Conservation (phyloP, 1,139 yeast species). For the Meyerozyma smithsonii region DNA sequence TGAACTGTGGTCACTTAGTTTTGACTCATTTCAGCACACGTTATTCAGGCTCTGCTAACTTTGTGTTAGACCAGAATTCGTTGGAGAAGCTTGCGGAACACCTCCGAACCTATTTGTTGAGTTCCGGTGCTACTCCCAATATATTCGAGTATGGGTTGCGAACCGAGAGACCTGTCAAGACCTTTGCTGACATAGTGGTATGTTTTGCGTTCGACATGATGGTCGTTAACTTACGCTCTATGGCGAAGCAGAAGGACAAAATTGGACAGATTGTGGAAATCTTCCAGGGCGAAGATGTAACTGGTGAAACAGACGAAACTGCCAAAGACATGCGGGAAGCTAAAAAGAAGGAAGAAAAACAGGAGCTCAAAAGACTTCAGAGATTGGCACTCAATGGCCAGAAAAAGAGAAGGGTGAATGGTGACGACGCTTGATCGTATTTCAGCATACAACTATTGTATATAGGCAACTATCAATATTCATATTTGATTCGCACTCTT, state of each 20-base stretch:
- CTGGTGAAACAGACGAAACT: constrained; percentile 17
- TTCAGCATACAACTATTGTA: not conserved
- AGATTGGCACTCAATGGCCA: constrained; percentile 17
- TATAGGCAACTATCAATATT: not conserved
- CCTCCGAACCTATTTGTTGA: not conserved
- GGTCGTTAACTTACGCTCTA: constrained; percentile 23
- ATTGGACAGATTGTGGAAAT: constrained; percentile 13
- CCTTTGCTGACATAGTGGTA: constrained; percentile 29
- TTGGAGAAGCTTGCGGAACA: not conserved
- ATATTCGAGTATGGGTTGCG: constrained; percentile 20
- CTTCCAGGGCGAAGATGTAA: constrained; percentile 11
- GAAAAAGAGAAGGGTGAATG: constrained; percentile 15
- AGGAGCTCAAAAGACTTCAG: constrained; percentile 33
- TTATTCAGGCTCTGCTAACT: constrained; percentile 64
- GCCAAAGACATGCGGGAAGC: constrained; percentile 22
- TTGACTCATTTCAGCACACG: constrained; percentile 93
- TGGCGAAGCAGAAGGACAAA: constrained; percentile 15
- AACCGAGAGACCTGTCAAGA: constrained; percentile 8
- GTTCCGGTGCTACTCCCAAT: constrained; percentile 15
- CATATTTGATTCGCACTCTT: not conserved
- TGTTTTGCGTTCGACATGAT: constrained; percentile 42
- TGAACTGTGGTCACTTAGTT: constrained; percentile 69
- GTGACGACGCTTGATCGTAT: constrained; percentile 10
- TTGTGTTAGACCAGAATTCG: constrained; percentile 19
- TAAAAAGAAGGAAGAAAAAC: constrained; percentile 24